Evolutionary conservation across 768 basidiomycete genomes (phyloP).

Genomic region (Omphalotus guepiniiformis): DNA sequence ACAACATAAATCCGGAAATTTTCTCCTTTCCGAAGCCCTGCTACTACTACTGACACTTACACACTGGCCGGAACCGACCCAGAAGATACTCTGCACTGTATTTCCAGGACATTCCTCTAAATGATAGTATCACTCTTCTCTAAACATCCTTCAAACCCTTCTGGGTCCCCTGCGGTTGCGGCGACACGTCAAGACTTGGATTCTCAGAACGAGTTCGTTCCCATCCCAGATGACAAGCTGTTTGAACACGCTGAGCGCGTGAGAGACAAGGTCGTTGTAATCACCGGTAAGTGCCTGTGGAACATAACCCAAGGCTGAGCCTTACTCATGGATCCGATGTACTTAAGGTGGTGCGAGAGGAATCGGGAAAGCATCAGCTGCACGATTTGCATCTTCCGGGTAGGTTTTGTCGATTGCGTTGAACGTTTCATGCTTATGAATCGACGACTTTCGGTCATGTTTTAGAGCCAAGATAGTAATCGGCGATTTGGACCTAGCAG

Average conservation of each 20-base stretch:
- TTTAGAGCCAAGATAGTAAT: slow-evolving; percentile 25
- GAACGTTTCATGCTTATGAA: neutral
- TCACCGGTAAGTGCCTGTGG: slow-evolving; percentile 17
- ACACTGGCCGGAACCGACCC: no score
- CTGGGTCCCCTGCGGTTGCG: no score
- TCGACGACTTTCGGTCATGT: slow-evolving; percentile 1
- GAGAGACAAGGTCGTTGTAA: slow-evolving; percentile 21
- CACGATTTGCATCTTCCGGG: slow-evolving; percentile 18
- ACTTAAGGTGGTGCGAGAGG: slow-evolving; percentile 18
- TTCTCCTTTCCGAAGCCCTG: no score
- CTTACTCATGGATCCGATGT: neutral
- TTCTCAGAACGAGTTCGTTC: no score
- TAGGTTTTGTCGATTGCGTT: neutral
- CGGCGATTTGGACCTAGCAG: slow-evolving; percentile 25
- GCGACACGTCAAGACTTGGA: no score
- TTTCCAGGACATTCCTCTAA: no score
- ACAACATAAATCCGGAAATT: no score
- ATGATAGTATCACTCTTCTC: no score
- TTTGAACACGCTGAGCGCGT: slow-evolving; percentile 15
- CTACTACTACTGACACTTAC: no score
- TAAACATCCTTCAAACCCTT: no score
- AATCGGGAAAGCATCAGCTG: slow-evolving; percentile 22
- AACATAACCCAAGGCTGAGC: no score
- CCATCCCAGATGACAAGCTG: slow-evolving; percentile 20
- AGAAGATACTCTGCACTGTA: no score